phyloP scores from a whole-genome alignment of 2,329 filamentous ascomycete genomes.

The Colletotrichum tamarilloi region DNA sequence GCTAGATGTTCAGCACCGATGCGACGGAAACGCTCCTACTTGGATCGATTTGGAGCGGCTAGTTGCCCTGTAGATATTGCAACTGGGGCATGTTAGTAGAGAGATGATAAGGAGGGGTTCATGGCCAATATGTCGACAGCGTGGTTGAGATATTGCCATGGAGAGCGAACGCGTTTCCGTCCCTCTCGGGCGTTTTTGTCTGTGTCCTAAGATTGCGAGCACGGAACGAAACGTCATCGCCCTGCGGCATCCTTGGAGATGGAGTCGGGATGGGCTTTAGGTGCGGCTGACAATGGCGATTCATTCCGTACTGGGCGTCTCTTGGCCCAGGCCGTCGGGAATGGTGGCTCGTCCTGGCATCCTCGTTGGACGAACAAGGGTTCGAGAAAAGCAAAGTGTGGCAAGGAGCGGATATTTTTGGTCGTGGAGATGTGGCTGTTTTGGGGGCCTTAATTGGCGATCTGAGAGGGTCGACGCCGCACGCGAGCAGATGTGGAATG shows the following conservation, averaged over 20 bases:
- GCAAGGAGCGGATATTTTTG: constrained; percentile 31
- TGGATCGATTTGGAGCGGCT: constrained; percentile 11
- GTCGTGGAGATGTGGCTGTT: constrained; percentile 32
- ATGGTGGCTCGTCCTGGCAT: constrained; percentile 22
- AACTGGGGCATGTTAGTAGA: not conserved
- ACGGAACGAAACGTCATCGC: constrained; percentile 33
- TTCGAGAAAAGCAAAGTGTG: constrained; percentile 21
- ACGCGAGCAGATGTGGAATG: constrained; percentile 16
- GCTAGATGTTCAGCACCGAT: constrained; percentile 6
- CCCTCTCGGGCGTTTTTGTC: constrained; percentile 17
- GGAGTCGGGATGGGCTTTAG: constrained; percentile 27
- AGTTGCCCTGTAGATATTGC: constrained; percentile 30
- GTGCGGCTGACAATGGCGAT: constrained; percentile 31
- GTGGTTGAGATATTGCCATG: constrained; percentile 23
- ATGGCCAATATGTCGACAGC: constrained; percentile 16
- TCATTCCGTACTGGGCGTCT: constrained; percentile 23
- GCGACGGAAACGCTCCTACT: constrained; percentile 3
- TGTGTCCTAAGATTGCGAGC: constrained; percentile 13
- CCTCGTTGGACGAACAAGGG: constrained; percentile 34
- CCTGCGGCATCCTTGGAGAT: constrained; percentile 21
- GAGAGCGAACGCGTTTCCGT: constrained; percentile 19
- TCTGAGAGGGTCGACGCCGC: constrained; percentile 17
- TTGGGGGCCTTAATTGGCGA: constrained; percentile 20
- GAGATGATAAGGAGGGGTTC: not conserved
- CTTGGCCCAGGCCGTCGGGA: constrained; percentile 28